phyloP scores from a whole-genome alignment of 768 basidiomycete genomes.

The Hygrophorus pudorinus region DNA sequence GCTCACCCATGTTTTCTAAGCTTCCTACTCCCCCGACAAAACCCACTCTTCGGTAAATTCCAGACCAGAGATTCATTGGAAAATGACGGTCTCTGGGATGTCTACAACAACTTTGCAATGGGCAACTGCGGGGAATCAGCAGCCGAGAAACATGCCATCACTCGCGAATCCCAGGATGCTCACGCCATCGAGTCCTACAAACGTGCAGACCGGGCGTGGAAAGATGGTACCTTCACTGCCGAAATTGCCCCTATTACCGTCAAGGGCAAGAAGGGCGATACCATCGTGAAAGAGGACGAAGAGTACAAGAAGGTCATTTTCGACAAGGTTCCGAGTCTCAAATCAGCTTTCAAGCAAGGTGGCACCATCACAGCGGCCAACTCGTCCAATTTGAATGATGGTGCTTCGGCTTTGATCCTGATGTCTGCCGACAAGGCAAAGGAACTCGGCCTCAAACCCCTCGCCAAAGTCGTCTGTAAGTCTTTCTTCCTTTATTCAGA shows the following conservation, averaged over 20 bases:
- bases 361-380: slow-evolving; percentile 95
- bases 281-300: slow-evolving; percentile 86
- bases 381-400: slow-evolving; percentile 90
- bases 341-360: slow-evolving; percentile 82
- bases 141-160: slow-evolving; percentile 73
- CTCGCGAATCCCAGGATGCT: slow-evolving; percentile 79
- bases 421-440: slow-evolving; percentile 90
- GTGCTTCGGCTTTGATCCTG: slow-evolving; percentile 90
- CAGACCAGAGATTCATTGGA: slow-evolving; percentile 81
- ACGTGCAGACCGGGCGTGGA: slow-evolving; percentile 89
- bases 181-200: slow-evolving; percentile 94
- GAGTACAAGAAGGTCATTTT: slow-evolving; percentile 96
- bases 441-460: slow-evolving; percentile 82
- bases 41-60: slow-evolving; percentile 84
- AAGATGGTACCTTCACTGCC: slow-evolving; percentile 68
- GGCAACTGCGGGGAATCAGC: slow-evolving; percentile 91
- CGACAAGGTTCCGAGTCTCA: slow-evolving; percentile 85
- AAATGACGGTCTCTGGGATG: slow-evolving; percentile 91
- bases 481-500: slow-evolving; percentile 8
- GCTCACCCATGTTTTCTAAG: slow-evolving; percentile 24
- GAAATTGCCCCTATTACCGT: slow-evolving; percentile 88
- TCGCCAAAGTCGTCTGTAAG: slow-evolving; percentile 93
- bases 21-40: slow-evolving; percentile 74
- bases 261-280: slow-evolving; percentile 91
- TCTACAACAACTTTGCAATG: slow-evolving; percentile 97